Conservation (phyloP, 495 filamentous ascomycete species). For the Astrocystis sublimbata region DNA sequence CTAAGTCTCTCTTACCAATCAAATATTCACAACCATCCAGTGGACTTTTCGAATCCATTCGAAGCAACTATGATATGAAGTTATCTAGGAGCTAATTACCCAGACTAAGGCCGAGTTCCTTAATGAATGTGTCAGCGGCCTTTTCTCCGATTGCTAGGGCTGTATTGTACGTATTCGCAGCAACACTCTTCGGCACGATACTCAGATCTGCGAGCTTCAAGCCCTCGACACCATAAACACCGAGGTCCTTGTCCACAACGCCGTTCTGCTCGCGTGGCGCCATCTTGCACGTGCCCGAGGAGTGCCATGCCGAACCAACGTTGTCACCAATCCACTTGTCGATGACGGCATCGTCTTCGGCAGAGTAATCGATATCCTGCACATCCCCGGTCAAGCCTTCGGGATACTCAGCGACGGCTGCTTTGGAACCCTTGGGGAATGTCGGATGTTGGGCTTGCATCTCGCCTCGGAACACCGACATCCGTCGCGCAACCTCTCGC, state of each 20-base stretch:
- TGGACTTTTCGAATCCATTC: too few relatives aligned
- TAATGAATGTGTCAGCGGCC: slow-evolving; percentile 54
- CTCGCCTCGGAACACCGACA: slow-evolving; percentile 52
- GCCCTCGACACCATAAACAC: slow-evolving; percentile 46
- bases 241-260: slow-evolving; percentile 45
- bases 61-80: too few relatives aligned
- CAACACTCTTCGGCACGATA: slow-evolving; percentile 56
- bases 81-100: too few relatives aligned
- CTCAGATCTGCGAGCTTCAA: slow-evolving; percentile 51
- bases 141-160: slow-evolving; percentile 60
- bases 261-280: slow-evolving; percentile 38
- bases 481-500: slow-evolving; percentile 54
- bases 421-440: slow-evolving; percentile 44
- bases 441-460: slow-evolving; percentile 47
- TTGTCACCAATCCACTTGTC: slow-evolving; percentile 42
- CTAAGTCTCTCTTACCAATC: slow-evolving; percentile 1
- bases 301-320: slow-evolving; percentile 50
- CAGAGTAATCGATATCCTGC: slow-evolving; percentile 40
- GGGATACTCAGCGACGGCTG: slow-evolving; percentile 19
- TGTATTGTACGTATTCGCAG: slow-evolving; percentile 58
- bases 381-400: background rate
- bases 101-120: slow-evolving; percentile 51
- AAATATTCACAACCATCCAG: background rate
- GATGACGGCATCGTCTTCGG: slow-evolving; percentile 51
- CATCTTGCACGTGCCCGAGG: slow-evolving; percentile 48